Evolutionary conservation across 768 basidiomycete species (phyloP).

Genomic region (Kwoniella europaea): DNA sequence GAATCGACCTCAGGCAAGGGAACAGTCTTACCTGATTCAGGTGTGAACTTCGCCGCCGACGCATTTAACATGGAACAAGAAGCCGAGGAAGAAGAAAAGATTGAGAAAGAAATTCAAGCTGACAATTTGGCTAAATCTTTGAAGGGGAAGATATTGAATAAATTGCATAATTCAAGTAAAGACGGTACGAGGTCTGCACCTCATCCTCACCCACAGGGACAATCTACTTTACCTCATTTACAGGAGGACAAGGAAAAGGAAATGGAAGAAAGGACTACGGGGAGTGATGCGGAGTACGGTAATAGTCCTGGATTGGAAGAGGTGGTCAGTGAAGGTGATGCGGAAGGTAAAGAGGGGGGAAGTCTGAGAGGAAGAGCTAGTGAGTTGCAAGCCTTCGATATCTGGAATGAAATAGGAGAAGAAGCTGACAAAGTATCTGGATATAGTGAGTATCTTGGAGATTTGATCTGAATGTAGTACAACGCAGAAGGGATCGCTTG

Average conservation of each 20-base stretch:
- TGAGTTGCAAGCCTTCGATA: slow-evolving; percentile 13
- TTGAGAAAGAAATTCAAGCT: slow-evolving; percentile 40
- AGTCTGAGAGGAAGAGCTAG: slow-evolving; percentile 31
- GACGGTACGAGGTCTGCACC: slow-evolving; percentile 39
- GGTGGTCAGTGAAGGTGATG: slow-evolving; percentile 17
- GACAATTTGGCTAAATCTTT: slow-evolving; percentile 9
- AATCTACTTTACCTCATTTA: slow-evolving; percentile 8
- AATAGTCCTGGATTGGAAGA: slow-evolving; percentile 58
- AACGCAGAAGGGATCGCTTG: no score
- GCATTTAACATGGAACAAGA: slow-evolving; percentile 51
- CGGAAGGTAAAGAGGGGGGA: slow-evolving; percentile 13
- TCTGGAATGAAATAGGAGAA: not conserved
- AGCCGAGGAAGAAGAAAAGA: slow-evolving; percentile 48
- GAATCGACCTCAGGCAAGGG: slow-evolving; percentile 57
- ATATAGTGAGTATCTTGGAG: slow-evolving; percentile 36
- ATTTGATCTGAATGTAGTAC: slow-evolving; percentile 14
- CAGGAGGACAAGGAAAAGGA: slow-evolving; percentile 59
- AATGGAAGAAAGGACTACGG: slow-evolving; percentile 57
- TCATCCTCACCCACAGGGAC: not conserved
- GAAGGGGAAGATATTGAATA: slow-evolving; percentile 15
- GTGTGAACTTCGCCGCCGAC: slow-evolving; percentile 46
- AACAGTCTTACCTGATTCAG: slow-evolving; percentile 41
- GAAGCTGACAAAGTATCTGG: not conserved
- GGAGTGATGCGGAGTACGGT: slow-evolving; percentile 56
- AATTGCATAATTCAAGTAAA: slow-evolving; percentile 7